Evolutionary conservation across 495 filamentous ascomycete genomes (phyloP).

Genomic region (Ascodesmis nigricans): DNA sequence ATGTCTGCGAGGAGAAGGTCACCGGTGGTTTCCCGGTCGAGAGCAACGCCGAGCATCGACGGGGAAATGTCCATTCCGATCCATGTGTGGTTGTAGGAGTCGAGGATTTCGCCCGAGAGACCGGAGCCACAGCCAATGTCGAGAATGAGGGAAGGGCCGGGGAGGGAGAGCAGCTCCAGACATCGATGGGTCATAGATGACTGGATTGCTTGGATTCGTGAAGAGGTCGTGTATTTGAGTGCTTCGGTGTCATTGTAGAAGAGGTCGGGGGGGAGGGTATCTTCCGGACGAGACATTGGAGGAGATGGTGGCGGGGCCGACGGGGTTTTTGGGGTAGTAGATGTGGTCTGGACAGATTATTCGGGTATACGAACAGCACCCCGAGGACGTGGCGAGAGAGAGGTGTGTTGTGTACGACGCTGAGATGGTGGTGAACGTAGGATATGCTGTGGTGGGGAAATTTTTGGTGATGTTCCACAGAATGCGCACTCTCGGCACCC

Average conservation of each 20-base stretch:
- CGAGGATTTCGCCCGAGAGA: constrained; percentile 75
- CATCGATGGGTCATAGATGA: constrained; percentile 82
- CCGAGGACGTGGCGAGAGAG: no score
- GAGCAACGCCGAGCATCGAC: constrained; percentile 76
- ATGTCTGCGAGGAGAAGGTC: constrained; percentile 84
- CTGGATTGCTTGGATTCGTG: constrained; percentile 86
- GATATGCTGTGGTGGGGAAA: no score
- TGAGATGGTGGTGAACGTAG: no score
- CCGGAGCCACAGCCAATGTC: constrained; percentile 92
- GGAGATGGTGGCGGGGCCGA: no score
- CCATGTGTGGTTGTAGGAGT: constrained; percentile 44
- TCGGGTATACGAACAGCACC: no score
- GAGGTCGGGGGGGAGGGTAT: constrained; percentile 77
- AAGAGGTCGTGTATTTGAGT: constrained; percentile 89
- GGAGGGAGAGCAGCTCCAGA: constrained; percentile 66
- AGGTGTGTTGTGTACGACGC: no score
- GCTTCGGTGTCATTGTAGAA: constrained; percentile 93
- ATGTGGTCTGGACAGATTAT: no score
- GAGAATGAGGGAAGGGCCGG: constrained; percentile 65
- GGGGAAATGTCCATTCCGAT: constrained; percentile 86
- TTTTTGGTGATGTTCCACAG: no score
- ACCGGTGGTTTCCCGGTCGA: constrained; percentile 79
- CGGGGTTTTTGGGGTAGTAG: no score
- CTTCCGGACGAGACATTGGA: no score
- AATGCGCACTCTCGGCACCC: no score